Evolutionary conservation across 176 grass and related monocot species (phyloP).

Genomic region (Zizania latifolia): DNA sequence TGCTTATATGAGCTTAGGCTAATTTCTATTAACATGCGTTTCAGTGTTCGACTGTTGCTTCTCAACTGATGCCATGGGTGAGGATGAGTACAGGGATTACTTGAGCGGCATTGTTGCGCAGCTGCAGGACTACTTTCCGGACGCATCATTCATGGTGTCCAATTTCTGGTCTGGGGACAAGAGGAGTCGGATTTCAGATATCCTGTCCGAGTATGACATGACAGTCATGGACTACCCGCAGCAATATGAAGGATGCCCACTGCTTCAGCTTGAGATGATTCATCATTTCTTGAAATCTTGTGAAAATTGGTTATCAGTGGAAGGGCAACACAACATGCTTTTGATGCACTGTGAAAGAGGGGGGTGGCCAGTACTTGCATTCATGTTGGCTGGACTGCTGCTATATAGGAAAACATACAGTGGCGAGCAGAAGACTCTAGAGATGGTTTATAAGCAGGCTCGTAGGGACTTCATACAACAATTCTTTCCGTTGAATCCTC

Average conservation of each 20-base stretch:
- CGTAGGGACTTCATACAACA: slow-evolving; percentile 77
- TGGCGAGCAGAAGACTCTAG: slow-evolving; percentile 84
- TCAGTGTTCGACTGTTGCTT: slow-evolving; percentile 97
- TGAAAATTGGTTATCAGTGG: slow-evolving; percentile 91
- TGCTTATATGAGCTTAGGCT: not conserved
- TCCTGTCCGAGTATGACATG: slow-evolving; percentile 91
- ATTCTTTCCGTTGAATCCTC: slow-evolving; percentile 83
- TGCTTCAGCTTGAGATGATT: slow-evolving; percentile 91
- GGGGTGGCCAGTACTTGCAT: slow-evolving; percentile 90
- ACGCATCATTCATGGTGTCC: slow-evolving; percentile 90
- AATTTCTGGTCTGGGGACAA: slow-evolving; percentile 83
- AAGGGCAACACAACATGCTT: slow-evolving; percentile 95
- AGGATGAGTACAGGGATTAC: slow-evolving; percentile 75
- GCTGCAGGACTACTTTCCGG: slow-evolving; percentile 75
- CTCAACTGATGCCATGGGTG: slow-evolving; percentile 54
- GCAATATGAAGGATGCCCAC: slow-evolving; percentile 83
- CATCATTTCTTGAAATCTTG: slow-evolving; percentile 96
- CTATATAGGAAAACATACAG: slow-evolving; percentile 75
- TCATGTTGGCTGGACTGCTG: slow-evolving; percentile 89
- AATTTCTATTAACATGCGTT: slow-evolving; percentile 17
- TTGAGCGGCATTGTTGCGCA: slow-evolving; percentile 70
- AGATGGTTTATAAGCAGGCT: slow-evolving; percentile 98
- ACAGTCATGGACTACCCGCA: slow-evolving; percentile 94
- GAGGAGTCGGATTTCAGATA: slow-evolving; percentile 78
- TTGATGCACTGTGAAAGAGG: slow-evolving; percentile 92